Conservation (phyloP, 495 filamentous ascomycete species). For the Penicillium canescens region DNA sequence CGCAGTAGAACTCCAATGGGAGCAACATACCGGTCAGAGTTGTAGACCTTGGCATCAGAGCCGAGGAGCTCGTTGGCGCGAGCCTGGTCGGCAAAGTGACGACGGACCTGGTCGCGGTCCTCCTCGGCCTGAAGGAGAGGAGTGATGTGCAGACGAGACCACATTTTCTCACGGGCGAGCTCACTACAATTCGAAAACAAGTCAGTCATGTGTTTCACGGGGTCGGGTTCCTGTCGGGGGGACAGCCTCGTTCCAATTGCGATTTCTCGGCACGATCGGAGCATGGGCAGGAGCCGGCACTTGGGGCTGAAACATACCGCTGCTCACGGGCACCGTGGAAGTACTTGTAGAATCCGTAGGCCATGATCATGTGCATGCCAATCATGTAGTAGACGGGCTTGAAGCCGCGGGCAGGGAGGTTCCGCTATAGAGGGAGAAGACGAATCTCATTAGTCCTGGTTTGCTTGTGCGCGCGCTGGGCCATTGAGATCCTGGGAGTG, state of each 20-base stretch:
- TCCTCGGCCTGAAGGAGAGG: constrained; percentile 93
- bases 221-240: background rate
- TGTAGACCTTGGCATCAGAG: constrained; percentile 75
- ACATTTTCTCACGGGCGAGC: constrained; percentile 95
- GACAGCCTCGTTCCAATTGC: constrained; percentile 6
- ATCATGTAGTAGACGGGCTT: constrained; percentile 74
- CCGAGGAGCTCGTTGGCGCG: constrained; percentile 89
- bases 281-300: constrained; percentile 4
- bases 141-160: constrained; percentile 89
- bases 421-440: constrained; percentile 59
- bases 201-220: background rate
- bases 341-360: constrained; percentile 84
- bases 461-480: constrained; percentile 12
- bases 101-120: constrained; percentile 88
- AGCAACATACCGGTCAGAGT: constrained; percentile 76
- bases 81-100: constrained; percentile 80
- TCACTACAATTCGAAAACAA: constrained; percentile 58
- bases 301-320: constrained; percentile 60
- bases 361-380: constrained; percentile 72
- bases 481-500: constrained; percentile 2
- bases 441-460: constrained; percentile 10
- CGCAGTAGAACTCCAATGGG: background rate
- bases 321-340: constrained; percentile 78
- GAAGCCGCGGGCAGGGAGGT: constrained; percentile 91
- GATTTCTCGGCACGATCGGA: constrained; percentile 4